A percentile compares a stretch with the other conserved stretches of the same genome.
phyloP scores from a whole-genome alignment of 1,284 basidiomycete genomes.

The Boletus austroedulis region DNA sequence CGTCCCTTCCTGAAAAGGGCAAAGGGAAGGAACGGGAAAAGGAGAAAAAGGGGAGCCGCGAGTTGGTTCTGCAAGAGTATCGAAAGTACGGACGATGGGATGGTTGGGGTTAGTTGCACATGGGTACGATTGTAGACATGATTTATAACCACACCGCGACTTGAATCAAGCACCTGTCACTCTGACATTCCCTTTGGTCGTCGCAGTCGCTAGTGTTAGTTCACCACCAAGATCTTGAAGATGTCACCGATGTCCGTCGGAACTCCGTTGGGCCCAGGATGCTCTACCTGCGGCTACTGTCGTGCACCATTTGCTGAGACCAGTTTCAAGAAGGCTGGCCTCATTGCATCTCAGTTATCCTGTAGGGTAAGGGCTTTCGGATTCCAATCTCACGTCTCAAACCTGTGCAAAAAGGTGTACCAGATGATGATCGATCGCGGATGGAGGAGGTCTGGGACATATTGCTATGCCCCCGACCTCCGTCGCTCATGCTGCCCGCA shows the following conservation, averaged over 20 bases:
- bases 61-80: conserved; percentile 72
- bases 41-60: conserved; percentile 57
- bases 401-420: conserved; percentile 51
- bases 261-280: conserved; percentile 27
- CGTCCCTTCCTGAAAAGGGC: conserved; percentile 53
- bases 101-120: conserved; percentile 64
- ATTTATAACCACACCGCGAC: not conserved
- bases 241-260: conserved; percentile 33
- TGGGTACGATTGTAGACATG: not conserved
- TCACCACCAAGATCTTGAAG: conserved; percentile 1
- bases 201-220: not conserved
- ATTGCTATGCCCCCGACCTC: conserved; percentile 84
- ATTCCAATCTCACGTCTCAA: not conserved
- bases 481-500: conserved; percentile 85
- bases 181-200: too few species aligned
- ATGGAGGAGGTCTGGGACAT: conserved; percentile 84
- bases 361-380: conserved; percentile 45
- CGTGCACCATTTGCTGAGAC: conserved; percentile 28
- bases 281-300: conserved; percentile 46
- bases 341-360: conserved; percentile 41
- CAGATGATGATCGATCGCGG: conserved; percentile 84
- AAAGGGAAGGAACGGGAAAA: conserved; percentile 56
- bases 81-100: conserved; percentile 80
- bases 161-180: not conserved
- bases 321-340: conserved; percentile 38